Percentiles rank a stretch among this genome's conserved stretches.
Evolutionary conservation across 2,329 filamentous ascomycete species (phyloP).

Genomic region (Colletotrichum spinosum): DNA sequence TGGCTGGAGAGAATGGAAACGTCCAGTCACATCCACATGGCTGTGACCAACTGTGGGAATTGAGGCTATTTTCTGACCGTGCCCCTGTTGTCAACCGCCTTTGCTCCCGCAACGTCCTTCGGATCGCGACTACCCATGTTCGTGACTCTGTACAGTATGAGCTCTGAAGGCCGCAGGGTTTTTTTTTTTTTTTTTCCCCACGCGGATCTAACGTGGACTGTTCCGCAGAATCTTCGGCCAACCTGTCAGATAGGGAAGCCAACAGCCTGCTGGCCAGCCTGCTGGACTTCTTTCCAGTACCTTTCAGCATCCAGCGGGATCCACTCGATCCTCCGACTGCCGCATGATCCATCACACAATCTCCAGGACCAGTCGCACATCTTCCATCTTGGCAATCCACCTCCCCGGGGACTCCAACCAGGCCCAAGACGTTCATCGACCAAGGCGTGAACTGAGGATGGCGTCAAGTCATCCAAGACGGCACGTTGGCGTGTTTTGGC

Average conservation of each 20-base stretch:
- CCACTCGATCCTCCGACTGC: constrained; percentile 1
- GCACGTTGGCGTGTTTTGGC: constrained; percentile 28
- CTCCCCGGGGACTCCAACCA: constrained; percentile 2
- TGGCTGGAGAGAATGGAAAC: background rate
- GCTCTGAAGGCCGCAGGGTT: too few relatives aligned
- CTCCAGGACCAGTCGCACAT: constrained; percentile 9
- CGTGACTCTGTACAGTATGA: too few relatives aligned
- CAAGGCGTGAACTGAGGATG: constrained; percentile 20
- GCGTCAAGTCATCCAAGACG: constrained; percentile 24
- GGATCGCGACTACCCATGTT: background rate
- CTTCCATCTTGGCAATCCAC: constrained; percentile 14
- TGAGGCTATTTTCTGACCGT: constrained; percentile 17
- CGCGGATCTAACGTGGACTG: too few relatives aligned
- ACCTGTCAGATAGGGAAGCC: background rate
- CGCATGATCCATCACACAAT: constrained; percentile 6
- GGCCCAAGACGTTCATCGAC: background rate
- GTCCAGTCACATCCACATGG: background rate
- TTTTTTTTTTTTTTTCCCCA: too few relatives aligned
- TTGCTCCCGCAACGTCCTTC: background rate
- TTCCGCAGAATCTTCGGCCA: too few relatives aligned
- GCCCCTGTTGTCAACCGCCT: background rate
- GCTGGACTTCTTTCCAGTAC: background rate
- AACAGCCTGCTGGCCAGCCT: too few relatives aligned
- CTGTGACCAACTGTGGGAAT: background rate
- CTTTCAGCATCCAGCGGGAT: constrained; percentile 1